phyloP scores from a whole-genome alignment of 2,329 filamentous ascomycete species.

The Aspergillus pseudonomiae region DNA sequence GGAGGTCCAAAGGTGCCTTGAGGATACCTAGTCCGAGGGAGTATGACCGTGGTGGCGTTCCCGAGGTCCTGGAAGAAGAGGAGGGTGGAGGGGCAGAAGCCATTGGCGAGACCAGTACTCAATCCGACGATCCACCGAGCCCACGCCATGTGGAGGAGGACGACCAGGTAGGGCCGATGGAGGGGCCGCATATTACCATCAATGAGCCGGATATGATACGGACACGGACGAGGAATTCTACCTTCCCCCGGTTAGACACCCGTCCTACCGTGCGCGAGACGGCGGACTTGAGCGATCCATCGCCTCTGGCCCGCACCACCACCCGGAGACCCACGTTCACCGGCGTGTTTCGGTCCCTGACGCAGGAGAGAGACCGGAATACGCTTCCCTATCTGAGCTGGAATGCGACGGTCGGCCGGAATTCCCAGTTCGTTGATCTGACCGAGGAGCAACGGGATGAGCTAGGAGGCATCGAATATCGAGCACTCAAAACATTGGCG shows the following conservation, averaged over 20 bases:
- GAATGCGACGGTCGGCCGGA: constrained; percentile 87
- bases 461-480: constrained; percentile 93
- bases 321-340: constrained; percentile 36
- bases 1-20: constrained; percentile 73
- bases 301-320: constrained; percentile 26
- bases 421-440: constrained; percentile 87
- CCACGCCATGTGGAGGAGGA: constrained; percentile 21
- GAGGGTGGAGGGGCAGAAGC: constrained; percentile 35
- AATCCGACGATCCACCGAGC: constrained; percentile 23
- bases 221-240: constrained; percentile 37
- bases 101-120: constrained; percentile 26
- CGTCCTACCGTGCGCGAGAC: constrained; percentile 37
- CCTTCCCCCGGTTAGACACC: constrained; percentile 44
- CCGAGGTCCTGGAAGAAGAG: constrained; percentile 59
- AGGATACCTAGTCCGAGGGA: constrained; percentile 92
- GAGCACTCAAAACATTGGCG: constrained; percentile 83
- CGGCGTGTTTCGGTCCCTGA: constrained; percentile 39
- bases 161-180: constrained; percentile 30
- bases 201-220: constrained; percentile 48
- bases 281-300: constrained; percentile 31
- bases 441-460: constrained; percentile 92
- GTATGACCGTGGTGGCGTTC: constrained; percentile 78
- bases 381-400: constrained; percentile 90
- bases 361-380: constrained; percentile 44
- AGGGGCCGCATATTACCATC: constrained; percentile 50